Evolutionary conservation across 768 basidiomycete species (phyloP).

Genomic region (Suillus subalutaceus): DNA sequence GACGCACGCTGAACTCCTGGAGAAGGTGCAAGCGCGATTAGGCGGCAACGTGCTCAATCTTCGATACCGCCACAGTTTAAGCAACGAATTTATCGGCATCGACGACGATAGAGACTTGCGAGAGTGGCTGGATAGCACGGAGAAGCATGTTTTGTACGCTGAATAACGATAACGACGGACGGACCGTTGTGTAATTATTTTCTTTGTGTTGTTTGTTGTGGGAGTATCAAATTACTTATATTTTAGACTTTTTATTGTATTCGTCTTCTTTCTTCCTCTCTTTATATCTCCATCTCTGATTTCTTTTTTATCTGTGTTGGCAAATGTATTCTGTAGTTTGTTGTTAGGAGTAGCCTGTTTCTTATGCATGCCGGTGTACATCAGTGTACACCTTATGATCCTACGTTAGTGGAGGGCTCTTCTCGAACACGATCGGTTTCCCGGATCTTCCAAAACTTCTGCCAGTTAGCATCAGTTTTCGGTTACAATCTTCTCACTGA

Average conservation of each 20-base stretch:
- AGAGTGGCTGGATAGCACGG: conserved; percentile 76
- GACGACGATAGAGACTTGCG: conserved; percentile 64
- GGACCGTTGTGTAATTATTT: conserved; percentile 10
- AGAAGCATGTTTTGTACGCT: conserved; percentile 84
- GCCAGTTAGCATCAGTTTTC: too few species aligned
- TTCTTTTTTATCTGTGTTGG: conserved; percentile 3
- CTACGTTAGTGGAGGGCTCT: too few species aligned
- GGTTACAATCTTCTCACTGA: too few species aligned
- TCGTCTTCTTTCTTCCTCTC: conserved; percentile 26
- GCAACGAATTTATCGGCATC: conserved; percentile 65
- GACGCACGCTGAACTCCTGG: conserved; percentile 82
- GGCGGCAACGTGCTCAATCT: conserved; percentile 72
- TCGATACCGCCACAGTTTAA: conserved; percentile 74
- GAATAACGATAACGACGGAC: conserved; percentile 50
- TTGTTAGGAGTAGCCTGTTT: neutral
- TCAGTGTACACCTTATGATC: neutral
- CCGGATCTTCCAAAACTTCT: too few species aligned
- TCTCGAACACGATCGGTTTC: too few species aligned
- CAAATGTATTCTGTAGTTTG: conserved; percentile 7
- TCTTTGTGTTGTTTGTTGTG: conserved; percentile 1
- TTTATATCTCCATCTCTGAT: neutral
- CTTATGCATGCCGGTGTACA: neutral
- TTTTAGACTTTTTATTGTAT: conserved; percentile 29
- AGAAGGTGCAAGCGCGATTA: conserved; percentile 87
- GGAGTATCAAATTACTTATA: conserved; percentile 25